Base-by-base conservation (phyloP, 306 rosid species). In the Leucaena leucocephala region DNA sequence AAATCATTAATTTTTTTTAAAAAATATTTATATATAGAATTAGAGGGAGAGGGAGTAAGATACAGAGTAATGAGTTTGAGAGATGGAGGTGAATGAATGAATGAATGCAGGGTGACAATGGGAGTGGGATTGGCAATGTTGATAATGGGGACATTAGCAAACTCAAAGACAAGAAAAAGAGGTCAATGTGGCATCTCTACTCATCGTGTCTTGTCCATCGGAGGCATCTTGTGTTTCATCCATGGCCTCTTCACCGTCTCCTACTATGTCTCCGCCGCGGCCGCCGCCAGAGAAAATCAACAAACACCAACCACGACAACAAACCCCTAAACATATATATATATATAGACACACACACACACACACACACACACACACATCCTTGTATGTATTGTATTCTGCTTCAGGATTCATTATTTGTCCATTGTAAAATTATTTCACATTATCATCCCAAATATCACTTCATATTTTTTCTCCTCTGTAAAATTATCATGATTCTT, bases 211-310 rank as follows among this genome's bases (percentile, higher is more conserved):
- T 76, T 95, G 39, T 88, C 90, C 0, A 86, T 89, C 0, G 96
- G 98, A 68, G 98, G 98, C 58, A 85, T 95, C 68, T 16, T 91
- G 44, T 95, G 98, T 62, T 95, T 90, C 85, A 36, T 92, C 61
- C 98, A 95, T 9, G 96, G 87, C 61, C n/a, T 91, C 57, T 83
- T 92, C 72, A 81, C 81, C 3, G 77, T 91, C 4, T 89, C 81
- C 8, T 95, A 87, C 63, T 87, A 85, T 49, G 78, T 91, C 76
- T 90, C 90, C 1, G 89, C 81, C 72, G 78, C 82, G 0, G 92
- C 94, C 4, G 21, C 84, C 7, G 15, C 2, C 44, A 82, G 61
- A 75, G 95, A 91, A 58, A 84, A 79, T 27, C 71, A 36, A 74
- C 80, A 14, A 45, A 62, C 7, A 3, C 5, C 59, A n/a, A 7